phyloP scores from a whole-genome alignment of 2,329 filamentous ascomycete genomes.

The Chaetomium strumarium region DNA sequence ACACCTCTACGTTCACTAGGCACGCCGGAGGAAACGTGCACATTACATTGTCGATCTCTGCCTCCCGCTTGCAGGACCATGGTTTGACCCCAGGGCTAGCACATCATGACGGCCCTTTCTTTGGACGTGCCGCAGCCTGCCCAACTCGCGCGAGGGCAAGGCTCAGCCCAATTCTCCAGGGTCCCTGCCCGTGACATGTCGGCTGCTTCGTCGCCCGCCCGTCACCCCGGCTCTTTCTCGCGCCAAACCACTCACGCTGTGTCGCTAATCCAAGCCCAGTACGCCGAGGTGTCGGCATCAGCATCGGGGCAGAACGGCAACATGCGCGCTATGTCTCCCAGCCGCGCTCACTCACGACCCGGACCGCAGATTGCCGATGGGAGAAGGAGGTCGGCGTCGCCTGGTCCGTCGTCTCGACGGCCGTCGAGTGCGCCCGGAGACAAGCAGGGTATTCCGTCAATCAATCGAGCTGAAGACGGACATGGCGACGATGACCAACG shows the following conservation, averaged over 20 bases:
- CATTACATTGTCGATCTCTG: not conserved
- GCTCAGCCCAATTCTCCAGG: constrained; percentile 14
- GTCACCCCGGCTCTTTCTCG: constrained; percentile 13
- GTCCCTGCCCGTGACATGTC: constrained; percentile 9
- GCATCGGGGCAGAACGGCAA: constrained; percentile 6
- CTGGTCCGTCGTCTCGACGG: constrained; percentile 29
- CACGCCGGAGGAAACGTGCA: not conserved
- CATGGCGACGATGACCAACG: constrained; percentile 7
- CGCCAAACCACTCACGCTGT: constrained; percentile 20
- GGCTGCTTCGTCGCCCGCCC: constrained; percentile 16
- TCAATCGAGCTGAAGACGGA: constrained; percentile 23
- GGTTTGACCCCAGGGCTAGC: constrained; percentile 8
- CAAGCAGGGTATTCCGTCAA: constrained; percentile 26
- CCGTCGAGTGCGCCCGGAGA: constrained; percentile 43
- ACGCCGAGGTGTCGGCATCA: constrained; percentile 16
- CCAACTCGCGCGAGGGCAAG: constrained; percentile 16
- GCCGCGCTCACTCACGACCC: not conserved
- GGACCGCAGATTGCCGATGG: constrained; percentile 8
- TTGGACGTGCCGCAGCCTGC: constrained; percentile 14
- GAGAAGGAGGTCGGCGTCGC: constrained; percentile 6
- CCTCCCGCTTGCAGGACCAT: constrained; percentile 13
- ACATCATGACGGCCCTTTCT: constrained; percentile 24
- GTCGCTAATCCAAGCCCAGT: constrained; percentile 20
- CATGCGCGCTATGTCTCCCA: not conserved
- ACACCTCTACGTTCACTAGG: not conserved